Evolutionary conservation across 2,329 filamentous ascomycete genomes (phyloP), one percentile per base, ranked within the genome.

Genomic region (Cercospora nicotianae): DNA sequence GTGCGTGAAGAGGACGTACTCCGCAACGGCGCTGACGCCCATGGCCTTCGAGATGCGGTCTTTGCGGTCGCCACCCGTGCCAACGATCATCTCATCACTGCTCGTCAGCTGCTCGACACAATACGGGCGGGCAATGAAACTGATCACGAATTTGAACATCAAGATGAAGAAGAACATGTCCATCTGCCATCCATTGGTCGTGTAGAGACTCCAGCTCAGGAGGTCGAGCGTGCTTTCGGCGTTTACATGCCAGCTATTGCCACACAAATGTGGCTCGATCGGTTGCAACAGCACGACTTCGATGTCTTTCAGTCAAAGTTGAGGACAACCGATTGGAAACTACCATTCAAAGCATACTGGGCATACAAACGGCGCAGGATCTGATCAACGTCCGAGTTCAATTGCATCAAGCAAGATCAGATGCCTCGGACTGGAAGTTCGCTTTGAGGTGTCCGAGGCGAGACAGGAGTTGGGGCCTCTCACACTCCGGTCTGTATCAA

Each of bases 81-180:
- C 6, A 96, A 96, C 76, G 95, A 99, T 78, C 95, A 99, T 80
- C 83, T 99, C 36, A 96, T 97, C 73, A 98, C 94, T 0, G 94
- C 91, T 1, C 85, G 93, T 67, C 92, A 97, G 78, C 97, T 99
- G 93, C 80, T 98, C 68, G 90, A 89, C 75, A 92, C 91, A 74
- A 81, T 97, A 20, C 87, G 87, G 64, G 89, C 88, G 3, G 92
- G 93, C 1, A 81, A 90, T 73, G 89, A 88, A 60, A 87, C 92
- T 0, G 92, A 90, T 0, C 94, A 97, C 77, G 92, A 92, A 5
- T 97, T 94, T 78, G 94, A 98, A 80, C 92, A 97, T 76, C 86
- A 91, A 69, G 87, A 89, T 31, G 93, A 97, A 76, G 89, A 89
- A 61, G 92, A 91, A 60, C 86, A 87, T 75, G 78, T 83, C 63